Conservation (phyloP, 306 rosid species). For the Amphicarpaea edgeworthii region DNA sequence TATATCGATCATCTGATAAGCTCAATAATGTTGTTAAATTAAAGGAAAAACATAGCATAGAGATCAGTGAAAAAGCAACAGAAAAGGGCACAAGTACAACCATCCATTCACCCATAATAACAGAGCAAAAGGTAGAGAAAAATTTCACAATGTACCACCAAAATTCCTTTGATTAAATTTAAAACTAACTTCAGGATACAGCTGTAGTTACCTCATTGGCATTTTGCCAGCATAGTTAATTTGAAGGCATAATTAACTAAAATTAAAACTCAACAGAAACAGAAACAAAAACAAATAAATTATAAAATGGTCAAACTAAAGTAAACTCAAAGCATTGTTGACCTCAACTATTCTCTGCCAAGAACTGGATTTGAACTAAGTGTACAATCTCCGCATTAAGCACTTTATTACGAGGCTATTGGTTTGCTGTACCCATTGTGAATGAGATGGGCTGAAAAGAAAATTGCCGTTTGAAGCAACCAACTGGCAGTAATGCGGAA, state of each 20-base stretch:
- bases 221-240: conserved; percentile 54
- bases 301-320: conserved; percentile 59
- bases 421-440: conserved; percentile 47
- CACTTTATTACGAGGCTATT: conserved; percentile 54
- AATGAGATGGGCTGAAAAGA: conserved; percentile 31
- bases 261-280: conserved; percentile 36
- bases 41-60: neutral
- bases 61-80: neutral
- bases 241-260: conserved; percentile 47
- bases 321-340: conserved; percentile 51
- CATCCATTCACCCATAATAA: neutral
- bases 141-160: conserved; percentile 30
- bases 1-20: conserved; percentile 17
- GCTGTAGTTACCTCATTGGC: conserved; percentile 56
- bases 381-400: conserved; percentile 55
- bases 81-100: conserved; percentile 4
- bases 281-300: conserved; percentile 46
- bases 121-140: conserved; percentile 19
- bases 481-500: conserved; percentile 41
- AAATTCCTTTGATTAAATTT: conserved; percentile 54
- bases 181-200: conserved; percentile 56
- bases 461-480: conserved; percentile 52
- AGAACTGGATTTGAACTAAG: conserved; percentile 50
- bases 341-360: conserved; percentile 56
- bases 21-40: conserved; percentile 3